Evolutionary conservation across 306 rosid species (phyloP).

Genomic region (Fragaria vesca): DNA sequence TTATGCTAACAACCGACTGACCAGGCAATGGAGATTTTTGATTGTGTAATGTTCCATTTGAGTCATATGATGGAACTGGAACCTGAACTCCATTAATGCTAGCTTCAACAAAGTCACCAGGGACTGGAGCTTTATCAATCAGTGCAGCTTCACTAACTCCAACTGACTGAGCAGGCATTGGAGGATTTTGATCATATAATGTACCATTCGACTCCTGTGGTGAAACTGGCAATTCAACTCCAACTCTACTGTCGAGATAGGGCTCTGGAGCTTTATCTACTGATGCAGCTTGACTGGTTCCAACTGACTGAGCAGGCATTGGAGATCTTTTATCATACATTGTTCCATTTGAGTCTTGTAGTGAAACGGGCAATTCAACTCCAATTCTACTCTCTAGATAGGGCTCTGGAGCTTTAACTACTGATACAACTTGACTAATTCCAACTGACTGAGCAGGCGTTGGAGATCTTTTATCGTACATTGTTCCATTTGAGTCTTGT

Average conservation of each 20-base stretch:
- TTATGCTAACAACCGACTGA: constrained; percentile 19
- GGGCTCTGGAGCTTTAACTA: constrained; percentile 10
- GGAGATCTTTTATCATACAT: neutral
- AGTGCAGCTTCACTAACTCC: constrained; percentile 5
- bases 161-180: neutral
- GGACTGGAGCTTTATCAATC: constrained; percentile 15
- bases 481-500: neutral
- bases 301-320: neutral
- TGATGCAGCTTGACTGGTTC: constrained; percentile 3
- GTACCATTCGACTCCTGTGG: constrained; percentile 2
- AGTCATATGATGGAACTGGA: constrained; percentile 15
- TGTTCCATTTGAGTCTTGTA: constrained; percentile 12
- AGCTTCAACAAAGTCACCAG: constrained; percentile 2
- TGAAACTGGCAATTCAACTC: constrained; percentile 6
- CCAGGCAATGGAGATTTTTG: constrained; percentile 16
- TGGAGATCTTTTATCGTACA: neutral
- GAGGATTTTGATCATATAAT: neutral
- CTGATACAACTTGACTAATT: constrained; percentile 15
- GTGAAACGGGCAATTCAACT: constrained; percentile 6
- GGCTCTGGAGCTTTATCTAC: constrained; percentile 6
- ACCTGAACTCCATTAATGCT: constrained; percentile 14
- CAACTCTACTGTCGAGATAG: neutral
- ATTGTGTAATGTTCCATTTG: constrained; percentile 13
- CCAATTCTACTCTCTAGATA: neutral
- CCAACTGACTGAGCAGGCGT: neutral